These are phyloP conservation scores for Leucoagaricus sp. DNA, from an alignment of 1,284 basidiomycete species.

Conservation along the genomic window DNA sequence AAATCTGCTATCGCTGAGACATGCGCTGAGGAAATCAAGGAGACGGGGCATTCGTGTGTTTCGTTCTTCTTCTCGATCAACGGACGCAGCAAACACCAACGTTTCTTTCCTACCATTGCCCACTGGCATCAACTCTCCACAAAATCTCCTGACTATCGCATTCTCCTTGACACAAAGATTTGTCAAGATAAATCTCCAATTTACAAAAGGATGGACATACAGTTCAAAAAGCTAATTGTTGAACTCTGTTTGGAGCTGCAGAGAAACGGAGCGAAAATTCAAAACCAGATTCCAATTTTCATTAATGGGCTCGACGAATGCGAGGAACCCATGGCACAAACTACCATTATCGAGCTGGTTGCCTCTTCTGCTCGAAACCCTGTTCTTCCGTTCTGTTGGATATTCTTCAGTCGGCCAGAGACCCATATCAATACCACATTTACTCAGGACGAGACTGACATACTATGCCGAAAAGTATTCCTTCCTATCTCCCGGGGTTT, in stretches of 20 bases:
- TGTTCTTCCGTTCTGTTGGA: neutral
- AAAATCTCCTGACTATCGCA: neutral
- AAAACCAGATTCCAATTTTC: neutral
- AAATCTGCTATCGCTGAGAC: conserved; percentile 15
- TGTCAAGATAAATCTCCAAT: neutral
- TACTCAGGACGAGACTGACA: neutral
- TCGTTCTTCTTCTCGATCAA: conserved; percentile 13
- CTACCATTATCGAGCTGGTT: neutral
- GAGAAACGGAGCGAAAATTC: neutral
- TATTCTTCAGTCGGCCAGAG: conserved; percentile 12
- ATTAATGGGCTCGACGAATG: conserved; percentile 14
- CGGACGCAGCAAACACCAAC: neutral
- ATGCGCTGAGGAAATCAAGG: neutral
- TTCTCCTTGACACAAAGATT: neutral
- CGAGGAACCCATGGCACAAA: neutral
- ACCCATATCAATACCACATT: neutral
- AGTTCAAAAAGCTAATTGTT: conserved; percentile 4
- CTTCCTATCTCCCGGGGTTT: neutral
- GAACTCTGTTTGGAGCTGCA: neutral
- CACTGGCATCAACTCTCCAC: neutral
- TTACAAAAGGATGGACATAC: neutral
- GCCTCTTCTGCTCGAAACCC: neutral
- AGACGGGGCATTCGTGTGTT: neutral
- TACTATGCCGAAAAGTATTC: neutral
- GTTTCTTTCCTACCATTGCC: conserved; percentile 3